phyloP scores from a whole-genome alignment of 2,329 filamentous ascomycete species.

The Allantophomopsis cytisporea region DNA sequence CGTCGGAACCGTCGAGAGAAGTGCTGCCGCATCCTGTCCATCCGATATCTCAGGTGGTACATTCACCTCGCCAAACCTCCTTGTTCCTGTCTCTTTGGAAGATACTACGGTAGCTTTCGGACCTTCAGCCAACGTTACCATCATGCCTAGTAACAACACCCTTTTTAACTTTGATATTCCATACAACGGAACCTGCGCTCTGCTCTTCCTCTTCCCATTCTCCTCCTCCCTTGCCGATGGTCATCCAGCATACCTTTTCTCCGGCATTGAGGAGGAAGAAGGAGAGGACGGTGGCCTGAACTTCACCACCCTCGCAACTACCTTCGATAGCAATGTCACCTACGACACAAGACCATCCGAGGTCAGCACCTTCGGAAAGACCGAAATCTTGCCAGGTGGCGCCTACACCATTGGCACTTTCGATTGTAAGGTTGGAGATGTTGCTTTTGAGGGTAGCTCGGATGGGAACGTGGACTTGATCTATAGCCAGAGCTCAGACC shows the following conservation, averaged over 20 bases:
- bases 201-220: constrained; percentile 17
- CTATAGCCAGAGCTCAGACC: constrained; percentile 12
- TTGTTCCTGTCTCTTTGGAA: constrained; percentile 12
- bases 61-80: constrained; percentile 14
- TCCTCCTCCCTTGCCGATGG: constrained; percentile 7
- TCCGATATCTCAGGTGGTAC: constrained; percentile 7
- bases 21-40: constrained; percentile 8
- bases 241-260: constrained; percentile 10
- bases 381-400: constrained; percentile 14
- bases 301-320: constrained; percentile 9
- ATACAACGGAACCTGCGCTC: constrained; percentile 10
- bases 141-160: constrained; percentile 12
- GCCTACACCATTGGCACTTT: constrained; percentile 15
- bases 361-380: constrained; percentile 11
- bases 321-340: constrained; percentile 9
- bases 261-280: constrained; percentile 13
- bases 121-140: constrained; percentile 9
- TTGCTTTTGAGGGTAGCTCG: constrained; percentile 5
- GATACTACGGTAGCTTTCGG: constrained; percentile 8
- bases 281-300: constrained; percentile 12
- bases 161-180: constrained; percentile 17
- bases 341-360: constrained; percentile 7
- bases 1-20: too few relatives aligned
- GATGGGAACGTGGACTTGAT: constrained; percentile 11
- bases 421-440: constrained; percentile 9